Base-by-base conservation (phyloP, 441 rosid species). In the Corymbia calophylla region DNA sequence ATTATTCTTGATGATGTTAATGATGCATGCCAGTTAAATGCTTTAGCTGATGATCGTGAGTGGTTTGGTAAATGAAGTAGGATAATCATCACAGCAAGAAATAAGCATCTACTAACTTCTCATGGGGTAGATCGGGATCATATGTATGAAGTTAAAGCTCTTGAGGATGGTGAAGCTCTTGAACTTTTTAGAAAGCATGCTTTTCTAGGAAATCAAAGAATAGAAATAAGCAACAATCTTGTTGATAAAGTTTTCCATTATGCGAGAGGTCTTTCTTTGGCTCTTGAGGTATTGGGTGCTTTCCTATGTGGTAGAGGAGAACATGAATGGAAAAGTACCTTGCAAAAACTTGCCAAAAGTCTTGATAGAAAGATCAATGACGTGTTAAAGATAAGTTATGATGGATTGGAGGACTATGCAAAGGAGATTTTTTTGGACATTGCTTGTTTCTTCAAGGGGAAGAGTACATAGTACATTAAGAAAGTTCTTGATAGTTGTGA, bases 81-180 rank as follows among this genome's bases (percentile, higher is more conserved):
- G 27, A 23, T 77, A 39, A 77, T 77, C 21, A 77, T 77, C n/a
- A 77, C 84, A 23, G 23, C 51, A 21, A 77, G 84, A 39, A 13
- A 77, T 12, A 39, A 23, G 84, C 84, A 77, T 44, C 9, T 77
- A 1, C 9, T 77, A 7, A 77, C 49, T 39, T 77, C 51, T 39
- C 84, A 39, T 39, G 84, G 51, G 51, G 8, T 44, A 39, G 29
- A 19, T 35, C 14, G 7, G 3, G 1, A 7, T 47, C n/a, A 77
- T 23, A 73, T 73, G 29, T 39, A 73, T 73, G 84, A 77, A 77
- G 84, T 77, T 21, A 77, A 77, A 77, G 84, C 10, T 39, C 84
- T 39, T 7, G 18, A 77, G n/a, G n/a, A 39, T 44, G 51, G 51
- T 11, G 84, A 77, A 0, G 84, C 51, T 11, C n/a, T 12, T 2